These are phyloP conservation scores for Fusarium secorum DNA, from an alignment of 2,329 filamentous ascomycete species.

Conservation along the genomic window DNA sequence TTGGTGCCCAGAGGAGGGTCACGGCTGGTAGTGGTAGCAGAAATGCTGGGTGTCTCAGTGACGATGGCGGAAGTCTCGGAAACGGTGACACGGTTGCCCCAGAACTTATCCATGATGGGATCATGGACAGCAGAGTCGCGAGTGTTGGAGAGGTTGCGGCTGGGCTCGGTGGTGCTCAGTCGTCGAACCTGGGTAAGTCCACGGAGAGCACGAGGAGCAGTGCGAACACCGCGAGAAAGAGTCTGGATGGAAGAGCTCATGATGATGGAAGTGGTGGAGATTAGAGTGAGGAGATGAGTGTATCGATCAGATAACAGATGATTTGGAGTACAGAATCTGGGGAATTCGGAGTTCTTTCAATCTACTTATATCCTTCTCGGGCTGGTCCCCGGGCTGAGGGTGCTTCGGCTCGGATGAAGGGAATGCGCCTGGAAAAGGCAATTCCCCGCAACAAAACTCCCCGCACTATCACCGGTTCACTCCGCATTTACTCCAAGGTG, in stretches of 20 bases:
- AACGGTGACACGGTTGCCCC: constrained; percentile 9
- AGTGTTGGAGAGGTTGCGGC: constrained; percentile 11
- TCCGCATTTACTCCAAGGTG: constrained; percentile 20
- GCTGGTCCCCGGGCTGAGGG: constrained; percentile 10
- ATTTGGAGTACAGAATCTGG: not conserved
- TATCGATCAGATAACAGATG: not conserved
- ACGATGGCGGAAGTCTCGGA: constrained; percentile 6
- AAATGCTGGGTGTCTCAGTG: not conserved
- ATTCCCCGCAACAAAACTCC: constrained; percentile 14
- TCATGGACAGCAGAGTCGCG: constrained; percentile 31
- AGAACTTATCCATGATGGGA: constrained; percentile 38
- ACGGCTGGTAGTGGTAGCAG: constrained; percentile 13
- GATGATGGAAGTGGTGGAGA: constrained; percentile 3
- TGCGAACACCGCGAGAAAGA: constrained; percentile 25
- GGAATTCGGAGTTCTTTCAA: not conserved
- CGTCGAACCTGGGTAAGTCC: constrained; percentile 21
- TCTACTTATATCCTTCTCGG: constrained; percentile 24
- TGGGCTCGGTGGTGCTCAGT: constrained; percentile 27
- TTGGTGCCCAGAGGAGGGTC: constrained; percentile 36
- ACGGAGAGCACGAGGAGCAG: constrained; percentile 14
- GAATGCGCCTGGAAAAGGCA: constrained; percentile 20
- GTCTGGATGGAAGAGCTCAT: constrained; percentile 38
- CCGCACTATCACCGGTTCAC: constrained; percentile 9
- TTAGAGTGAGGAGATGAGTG: not conserved
- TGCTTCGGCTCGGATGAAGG: constrained; percentile 30